Base-by-base conservation (phyloP, 352 stramenopile genomes). In the Halophytophthora batemanensis region DNA sequence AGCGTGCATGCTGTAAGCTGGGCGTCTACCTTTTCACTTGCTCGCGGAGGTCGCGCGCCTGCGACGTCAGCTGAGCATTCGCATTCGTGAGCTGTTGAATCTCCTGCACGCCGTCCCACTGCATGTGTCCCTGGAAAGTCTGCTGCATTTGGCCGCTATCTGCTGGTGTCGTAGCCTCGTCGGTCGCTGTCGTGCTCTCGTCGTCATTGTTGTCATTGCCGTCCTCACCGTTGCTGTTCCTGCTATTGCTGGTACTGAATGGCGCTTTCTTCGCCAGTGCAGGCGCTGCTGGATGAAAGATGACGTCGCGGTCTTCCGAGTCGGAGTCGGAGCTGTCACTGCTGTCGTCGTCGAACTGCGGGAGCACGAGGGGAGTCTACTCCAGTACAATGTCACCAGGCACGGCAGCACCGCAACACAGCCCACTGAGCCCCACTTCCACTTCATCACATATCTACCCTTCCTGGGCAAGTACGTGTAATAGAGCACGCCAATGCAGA, bases 271-370 rank as follows among this genome's bases (percentile, higher is more conserved):
- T n/a, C n/a, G n/a, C n/a, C n/a, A n/a, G n/a, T n/a, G n/a, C n/a
- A 15, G 19, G 8, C 10, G 34, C 14, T 23, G 17, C 2, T 18
- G 45, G 23, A 11, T 53, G 51, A 8, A 31, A 33, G 8, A 18
- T 19, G 34, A 37, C 23, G 15, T 40, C 50, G 7, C 55, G 53
- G 15, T 69, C 56, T 15, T 81, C 69, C 17, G 58, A 57, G 18
- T 62, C 62, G 5, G 61, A 74, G n/a, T 53, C 58, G 21, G 65
- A 82, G 43, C 74, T 74, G 21, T 80, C 75, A 42, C 73, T 75
- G 36, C 74, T 72, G 31, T 87, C 77, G 15, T 90, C 77, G 45
- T 91, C 75, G 45, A 88, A 91, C 37, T 71, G 61, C 31, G 81
- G 76, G n/a, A 91, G 31, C 22, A 76, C 64, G 6, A 90, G 57